Percentiles rank a stretch among this genome's conserved stretches.
Evolutionary conservation across 441 rosid species (phyloP).

Genomic region (Corymbia citriodora): DNA sequence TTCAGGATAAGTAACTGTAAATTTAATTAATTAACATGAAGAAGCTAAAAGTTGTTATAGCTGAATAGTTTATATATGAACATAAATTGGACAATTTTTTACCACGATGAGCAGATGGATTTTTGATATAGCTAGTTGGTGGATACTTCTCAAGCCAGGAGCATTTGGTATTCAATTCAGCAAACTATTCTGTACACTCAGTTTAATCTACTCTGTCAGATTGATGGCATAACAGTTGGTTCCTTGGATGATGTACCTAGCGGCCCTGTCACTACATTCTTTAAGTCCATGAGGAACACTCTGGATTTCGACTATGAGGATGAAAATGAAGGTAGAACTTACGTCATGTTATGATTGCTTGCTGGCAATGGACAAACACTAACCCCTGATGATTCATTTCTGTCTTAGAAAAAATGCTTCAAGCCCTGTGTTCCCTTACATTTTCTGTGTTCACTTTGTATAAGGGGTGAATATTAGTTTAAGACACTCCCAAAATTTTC

Average conservation of each 20-base stretch:
- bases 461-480: background rate
- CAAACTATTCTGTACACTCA: background rate
- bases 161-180: background rate
- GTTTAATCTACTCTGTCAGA: conserved; percentile 30
- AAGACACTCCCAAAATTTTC: background rate
- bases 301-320: conserved; percentile 96
- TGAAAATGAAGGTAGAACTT: conserved; percentile 72
- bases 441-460: background rate
- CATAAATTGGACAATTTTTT: background rate
- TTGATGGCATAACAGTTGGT: conserved; percentile 70
- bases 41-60: background rate
- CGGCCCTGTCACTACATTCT: conserved; percentile 61
- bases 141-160: background rate
- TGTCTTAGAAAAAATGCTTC: background rate
- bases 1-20: background rate
- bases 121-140: background rate
- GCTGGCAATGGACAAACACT: background rate
- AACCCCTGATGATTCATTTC: background rate
- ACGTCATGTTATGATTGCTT: background rate
- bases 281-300: conserved; percentile 77
- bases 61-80: background rate
- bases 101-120: background rate
- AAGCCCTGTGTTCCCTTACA: background rate
- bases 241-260: conserved; percentile 80
- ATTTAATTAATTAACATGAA: background rate